Conservation (phyloP, 768 basidiomycete species). For the Kwoniella shandongensis region DNA sequence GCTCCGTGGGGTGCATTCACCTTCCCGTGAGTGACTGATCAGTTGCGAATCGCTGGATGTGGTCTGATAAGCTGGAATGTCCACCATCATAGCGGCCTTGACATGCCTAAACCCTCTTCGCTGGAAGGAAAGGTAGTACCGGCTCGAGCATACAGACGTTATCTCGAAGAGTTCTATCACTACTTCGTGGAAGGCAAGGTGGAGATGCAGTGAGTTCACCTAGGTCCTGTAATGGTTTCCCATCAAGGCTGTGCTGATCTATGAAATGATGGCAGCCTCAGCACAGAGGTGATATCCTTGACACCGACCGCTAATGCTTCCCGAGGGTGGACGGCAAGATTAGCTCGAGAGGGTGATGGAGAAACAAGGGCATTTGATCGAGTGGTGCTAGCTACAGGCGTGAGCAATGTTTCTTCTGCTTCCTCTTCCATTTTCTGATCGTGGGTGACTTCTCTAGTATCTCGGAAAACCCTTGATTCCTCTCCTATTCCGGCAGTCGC, state of each 20-base stretch:
- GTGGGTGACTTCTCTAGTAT: not conserved
- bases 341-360: not conserved
- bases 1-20: slow-evolving; percentile 20
- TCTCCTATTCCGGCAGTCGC: not conserved
- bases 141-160: slow-evolving; percentile 14
- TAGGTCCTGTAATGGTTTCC: not conserved
- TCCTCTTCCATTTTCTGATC: not conserved
- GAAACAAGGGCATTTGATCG: slow-evolving; percentile 3
- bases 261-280: not conserved
- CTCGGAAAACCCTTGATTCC: slow-evolving; percentile 9
- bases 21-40: slow-evolving; percentile 9
- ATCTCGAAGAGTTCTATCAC: slow-evolving; percentile 19
- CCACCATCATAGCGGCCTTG: slow-evolving; percentile 3
- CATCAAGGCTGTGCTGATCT: not conserved
- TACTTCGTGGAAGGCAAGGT: slow-evolving; percentile 7
- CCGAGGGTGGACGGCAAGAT: slow-evolving; percentile 6
- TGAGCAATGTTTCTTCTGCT: not conserved
- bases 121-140: slow-evolving; percentile 10
- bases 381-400: slow-evolving; percentile 10
- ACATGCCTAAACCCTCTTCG: slow-evolving; percentile 12
- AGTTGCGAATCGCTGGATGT: not conserved
- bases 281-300: slow-evolving; percentile 4
- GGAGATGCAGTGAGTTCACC: slow-evolving; percentile 5
- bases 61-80: not conserved
- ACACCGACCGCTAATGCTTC: not conserved